Base-by-base conservation (phyloP, 2,329 filamentous ascomycete species). In the Fusarium sp. region DNA sequence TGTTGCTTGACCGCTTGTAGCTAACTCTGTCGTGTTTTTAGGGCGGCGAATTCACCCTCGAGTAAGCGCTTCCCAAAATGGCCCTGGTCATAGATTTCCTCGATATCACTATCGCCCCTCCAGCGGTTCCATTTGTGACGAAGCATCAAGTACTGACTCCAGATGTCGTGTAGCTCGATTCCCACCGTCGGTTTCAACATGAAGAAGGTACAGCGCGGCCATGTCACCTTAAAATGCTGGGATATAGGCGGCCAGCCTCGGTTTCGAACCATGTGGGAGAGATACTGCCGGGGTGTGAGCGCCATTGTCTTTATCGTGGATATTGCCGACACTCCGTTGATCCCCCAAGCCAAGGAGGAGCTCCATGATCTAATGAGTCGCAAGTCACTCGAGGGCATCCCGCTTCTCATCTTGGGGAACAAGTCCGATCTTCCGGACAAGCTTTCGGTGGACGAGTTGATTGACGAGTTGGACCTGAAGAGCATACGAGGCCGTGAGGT, bases 151-250 rank as follows among this genome's bases (percentile, higher is more conserved):
- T 67, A 74, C 78, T 77, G 82, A 79, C 83, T 74, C 67, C 71
- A 73, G 69, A 71, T 76, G 71, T 77, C 75, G 71, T 81, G 76
- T 83, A 98, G 95, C 84, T 97, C 95, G 71, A 97, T 98, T 79
- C 96, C 96, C 65, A 99, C 96, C 17, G 95, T 99, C 74, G 96
- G 96, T 70, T 98, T 98, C 85, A 99, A 98, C 81, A 97, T 97
- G 89, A 98, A 98, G 86, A 91, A 92, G 72, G 94, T 99, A 74
- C 94, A 97, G 82, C 95, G 96, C 77, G 96, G 96, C 73, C 95
- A 98, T 87, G 96, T 99, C 78, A 97, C 96, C 73, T 86, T 99
- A 75, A 98, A 98, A 82, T 99, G 96, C 81, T 99, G 96, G 96
- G 96, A 99, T 83, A 89, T 99, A 68, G 96, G 96, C 73, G 96